phyloP scores from a whole-genome alignment of 139 green algal species.

The Asterochloris sp. region DNA sequence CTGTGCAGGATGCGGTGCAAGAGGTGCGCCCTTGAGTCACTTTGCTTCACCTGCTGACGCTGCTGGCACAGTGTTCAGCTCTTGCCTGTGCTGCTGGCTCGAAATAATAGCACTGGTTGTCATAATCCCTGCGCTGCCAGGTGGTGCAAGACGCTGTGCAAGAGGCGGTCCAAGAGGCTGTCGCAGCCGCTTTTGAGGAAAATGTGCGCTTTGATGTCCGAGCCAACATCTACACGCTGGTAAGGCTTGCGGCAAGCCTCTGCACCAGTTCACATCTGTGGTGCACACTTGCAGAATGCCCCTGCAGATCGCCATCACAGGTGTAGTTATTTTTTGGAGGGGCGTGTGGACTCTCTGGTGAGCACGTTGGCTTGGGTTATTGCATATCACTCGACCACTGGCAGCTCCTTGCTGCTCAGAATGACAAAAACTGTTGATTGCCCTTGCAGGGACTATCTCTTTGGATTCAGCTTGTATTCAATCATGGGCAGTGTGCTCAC shows the following conservation, averaged over 20 bases:
- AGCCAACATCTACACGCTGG: constrained; percentile 36
- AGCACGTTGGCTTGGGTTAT: not conserved
- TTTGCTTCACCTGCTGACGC: not conserved
- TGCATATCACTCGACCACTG: not conserved
- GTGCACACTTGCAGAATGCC: too few species aligned
- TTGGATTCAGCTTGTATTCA: constrained; percentile 12
- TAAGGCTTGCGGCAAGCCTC: too few species aligned
- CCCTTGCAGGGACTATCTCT: constrained; percentile 18
- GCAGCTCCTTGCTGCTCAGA: not conserved
- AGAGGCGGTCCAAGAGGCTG: constrained; percentile 20
- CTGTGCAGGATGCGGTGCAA: constrained; percentile 15
- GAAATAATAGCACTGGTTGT: not conserved
- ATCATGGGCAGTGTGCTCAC: constrained; percentile 2
- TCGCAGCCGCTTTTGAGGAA: constrained; percentile 12
- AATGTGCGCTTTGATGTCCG: constrained; percentile 34
- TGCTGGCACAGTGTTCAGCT: not conserved
- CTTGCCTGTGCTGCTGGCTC: not conserved
- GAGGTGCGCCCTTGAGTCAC: not conserved
- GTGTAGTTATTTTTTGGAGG: constrained; percentile 66
- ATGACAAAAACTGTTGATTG: not conserved
- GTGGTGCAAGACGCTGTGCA: constrained; percentile 15
- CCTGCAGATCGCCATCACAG: constrained; percentile 31
- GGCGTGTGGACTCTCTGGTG: constrained; percentile 48
- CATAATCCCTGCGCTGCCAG: not conserved
- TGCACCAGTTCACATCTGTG: too few species aligned